phyloP scores from a whole-genome alignment of 257 asterid genomes.

The Scutellaria minor region DNA sequence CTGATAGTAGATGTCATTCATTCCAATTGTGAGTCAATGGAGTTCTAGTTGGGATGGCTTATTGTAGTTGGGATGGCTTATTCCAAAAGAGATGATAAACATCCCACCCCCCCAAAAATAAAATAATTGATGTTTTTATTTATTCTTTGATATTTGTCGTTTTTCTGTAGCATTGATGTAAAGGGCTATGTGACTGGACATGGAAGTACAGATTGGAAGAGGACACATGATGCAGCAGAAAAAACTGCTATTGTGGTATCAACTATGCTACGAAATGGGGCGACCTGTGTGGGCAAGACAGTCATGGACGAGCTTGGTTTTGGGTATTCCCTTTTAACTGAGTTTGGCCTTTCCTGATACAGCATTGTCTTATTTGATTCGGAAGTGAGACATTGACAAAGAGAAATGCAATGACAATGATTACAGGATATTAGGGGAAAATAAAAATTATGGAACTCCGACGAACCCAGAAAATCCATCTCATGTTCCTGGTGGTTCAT shows the following conservation, averaged over 20 bases:
- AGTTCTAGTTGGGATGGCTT: neutral
- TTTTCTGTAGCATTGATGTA: slow-evolving; percentile 74
- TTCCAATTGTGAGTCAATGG: neutral
- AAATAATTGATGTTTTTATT: neutral
- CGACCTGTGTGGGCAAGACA: slow-evolving; percentile 85
- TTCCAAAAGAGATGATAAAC: too few species aligned
- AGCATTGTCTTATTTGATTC: neutral
- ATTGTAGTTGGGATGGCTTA: too few species aligned
- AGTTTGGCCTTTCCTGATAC: slow-evolving; percentile 4
- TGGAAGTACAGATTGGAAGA: slow-evolving; percentile 89
- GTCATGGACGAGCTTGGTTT: slow-evolving; percentile 90
- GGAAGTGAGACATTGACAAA: neutral
- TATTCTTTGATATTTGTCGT: neutral
- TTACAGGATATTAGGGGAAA: slow-evolving; percentile 88
- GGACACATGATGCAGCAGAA: slow-evolving; percentile 75
- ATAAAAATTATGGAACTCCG: slow-evolving; percentile 76
- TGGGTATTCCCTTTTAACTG: slow-evolving; percentile 59
- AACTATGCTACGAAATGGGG: slow-evolving; percentile 70
- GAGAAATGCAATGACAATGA: slow-evolving; percentile 24
- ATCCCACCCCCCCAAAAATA: too few species aligned
- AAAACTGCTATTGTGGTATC: slow-evolving; percentile 80
- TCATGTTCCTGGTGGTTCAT: slow-evolving; percentile 87
- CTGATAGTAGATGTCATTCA: neutral
- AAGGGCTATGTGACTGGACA: slow-evolving; percentile 84
- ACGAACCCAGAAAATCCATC: slow-evolving; percentile 77